Conservation (phyloP, 331 rosid genomes). For the Acacia concinna region DNA sequence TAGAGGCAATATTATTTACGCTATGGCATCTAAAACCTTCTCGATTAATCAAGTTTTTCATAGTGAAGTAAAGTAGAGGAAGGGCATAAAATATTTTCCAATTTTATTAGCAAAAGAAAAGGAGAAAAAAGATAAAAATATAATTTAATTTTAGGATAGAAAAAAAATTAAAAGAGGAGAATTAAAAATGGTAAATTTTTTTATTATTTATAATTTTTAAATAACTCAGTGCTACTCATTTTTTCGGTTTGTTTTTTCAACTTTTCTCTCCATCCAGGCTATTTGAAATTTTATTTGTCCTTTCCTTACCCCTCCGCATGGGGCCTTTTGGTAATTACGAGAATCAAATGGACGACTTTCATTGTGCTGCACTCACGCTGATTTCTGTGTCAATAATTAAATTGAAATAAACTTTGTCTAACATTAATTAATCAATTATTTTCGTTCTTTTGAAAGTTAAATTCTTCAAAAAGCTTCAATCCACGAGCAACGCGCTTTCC, state of each 20-base stretch:
- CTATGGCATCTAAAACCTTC: background rate
- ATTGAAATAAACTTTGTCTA: background rate
- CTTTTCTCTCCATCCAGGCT: no score
- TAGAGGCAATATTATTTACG: background rate
- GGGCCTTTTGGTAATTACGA: constrained; percentile 12
- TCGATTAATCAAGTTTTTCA: background rate
- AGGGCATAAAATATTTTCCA: background rate
- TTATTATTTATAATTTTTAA: no score
- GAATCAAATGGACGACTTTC: background rate
- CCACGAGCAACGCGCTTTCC: background rate
- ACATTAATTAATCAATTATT: background rate
- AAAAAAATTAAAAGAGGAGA: no score
- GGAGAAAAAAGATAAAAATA: background rate
- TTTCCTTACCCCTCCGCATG: background rate
- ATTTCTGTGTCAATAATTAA: background rate
- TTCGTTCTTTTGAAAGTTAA: background rate
- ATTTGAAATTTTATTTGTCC: background rate
- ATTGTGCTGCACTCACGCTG: background rate
- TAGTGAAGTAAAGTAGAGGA: background rate
- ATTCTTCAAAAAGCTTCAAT: background rate
- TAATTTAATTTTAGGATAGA: no score
- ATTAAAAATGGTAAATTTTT: no score
- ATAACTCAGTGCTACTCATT: no score
- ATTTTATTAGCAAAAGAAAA: background rate
- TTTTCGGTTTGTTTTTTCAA: no score